phyloP scores from a whole-genome alignment of 2,329 filamentous ascomycete species.

The Arthrinium phaeospermum region DNA sequence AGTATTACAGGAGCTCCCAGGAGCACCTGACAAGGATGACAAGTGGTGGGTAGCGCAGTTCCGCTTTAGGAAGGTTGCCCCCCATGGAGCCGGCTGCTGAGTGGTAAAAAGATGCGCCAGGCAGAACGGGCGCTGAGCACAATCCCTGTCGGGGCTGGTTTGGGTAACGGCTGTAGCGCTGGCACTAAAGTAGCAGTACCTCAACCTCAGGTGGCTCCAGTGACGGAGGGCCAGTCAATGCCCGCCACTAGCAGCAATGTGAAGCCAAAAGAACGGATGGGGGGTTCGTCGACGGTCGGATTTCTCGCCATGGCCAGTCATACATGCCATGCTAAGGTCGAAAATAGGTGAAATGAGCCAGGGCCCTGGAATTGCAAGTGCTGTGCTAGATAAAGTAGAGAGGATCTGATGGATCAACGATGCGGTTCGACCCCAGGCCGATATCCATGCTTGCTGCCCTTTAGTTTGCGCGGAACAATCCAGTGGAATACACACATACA shows the following conservation, averaged over 20 bases:
- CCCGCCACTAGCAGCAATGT: conserved; percentile 7
- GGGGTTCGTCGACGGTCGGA: conserved; percentile 3
- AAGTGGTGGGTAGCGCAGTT: conserved; percentile 7
- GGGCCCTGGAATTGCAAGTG: neutral
- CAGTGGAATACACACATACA: neutral
- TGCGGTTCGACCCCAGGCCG: neutral
- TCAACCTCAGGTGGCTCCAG: conserved; percentile 13
- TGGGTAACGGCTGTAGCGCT: conserved; percentile 8
- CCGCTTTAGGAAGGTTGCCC: conserved; percentile 20
- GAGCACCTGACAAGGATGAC: conserved; percentile 20
- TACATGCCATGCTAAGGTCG: conserved; percentile 13
- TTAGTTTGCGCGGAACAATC: conserved; percentile 13
- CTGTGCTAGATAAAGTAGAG: conserved; percentile 8
- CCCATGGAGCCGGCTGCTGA: conserved; percentile 3
- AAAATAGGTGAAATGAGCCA: neutral
- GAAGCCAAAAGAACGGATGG: conserved; percentile 14
- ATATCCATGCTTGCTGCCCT: conserved; percentile 1
- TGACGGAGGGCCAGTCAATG: conserved; percentile 4
- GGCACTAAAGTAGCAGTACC: conserved; percentile 4
- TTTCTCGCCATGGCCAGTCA: conserved; percentile 2
- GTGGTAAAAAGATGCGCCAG: conserved; percentile 3
- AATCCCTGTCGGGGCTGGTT: neutral
- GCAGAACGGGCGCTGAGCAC: neutral
- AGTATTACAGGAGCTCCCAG: conserved; percentile 22
- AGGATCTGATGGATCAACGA: conserved; percentile 16